Evolutionary conservation across 192 early-diverging fungal species (phyloP).

Genomic region (Coemansia erecta): DNA sequence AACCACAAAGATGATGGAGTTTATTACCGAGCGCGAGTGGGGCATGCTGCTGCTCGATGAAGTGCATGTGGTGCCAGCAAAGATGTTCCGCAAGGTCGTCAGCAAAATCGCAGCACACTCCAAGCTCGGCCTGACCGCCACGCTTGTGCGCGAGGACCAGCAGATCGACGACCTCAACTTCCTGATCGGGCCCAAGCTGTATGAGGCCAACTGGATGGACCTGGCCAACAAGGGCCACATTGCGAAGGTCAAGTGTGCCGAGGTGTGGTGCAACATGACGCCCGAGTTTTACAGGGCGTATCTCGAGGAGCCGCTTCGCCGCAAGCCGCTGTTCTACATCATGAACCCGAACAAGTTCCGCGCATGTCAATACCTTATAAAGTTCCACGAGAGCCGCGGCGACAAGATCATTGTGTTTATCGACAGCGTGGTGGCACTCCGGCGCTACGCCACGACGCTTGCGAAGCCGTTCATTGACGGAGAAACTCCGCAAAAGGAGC

Average conservation of each 20-base stretch:
- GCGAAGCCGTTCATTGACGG: constrained; percentile 89
- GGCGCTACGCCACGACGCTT: constrained; percentile 84
- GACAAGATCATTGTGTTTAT: constrained; percentile 99
- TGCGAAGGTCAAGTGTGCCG: constrained; percentile 97
- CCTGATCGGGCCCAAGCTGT: constrained; percentile 97
- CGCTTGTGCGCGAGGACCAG: constrained; percentile 96
- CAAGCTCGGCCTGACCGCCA: constrained; percentile 98
- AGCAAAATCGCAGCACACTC: constrained; percentile 88
- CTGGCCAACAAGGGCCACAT: constrained; percentile 95
- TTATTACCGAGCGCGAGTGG: constrained; percentile 89
- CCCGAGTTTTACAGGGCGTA: constrained; percentile 96
- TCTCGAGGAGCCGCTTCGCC: constrained; percentile 74
- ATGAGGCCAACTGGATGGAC: constrained; percentile 99
- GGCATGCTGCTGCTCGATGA: constrained; percentile 96
- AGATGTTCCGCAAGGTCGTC: constrained; percentile 92
- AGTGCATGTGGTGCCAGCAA: constrained; percentile 97
- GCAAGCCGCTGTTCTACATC: constrained; percentile 80
- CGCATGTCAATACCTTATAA: constrained; percentile 94
- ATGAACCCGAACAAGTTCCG: constrained; percentile 99
- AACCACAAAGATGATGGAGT: constrained; percentile 94
- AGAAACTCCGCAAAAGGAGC: constrained; percentile 83
- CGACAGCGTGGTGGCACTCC: constrained; percentile 96
- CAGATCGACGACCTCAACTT: constrained; percentile 98
- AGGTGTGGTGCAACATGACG: constrained; percentile 99
- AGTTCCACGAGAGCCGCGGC: constrained; percentile 86